phyloP scores from a whole-genome alignment of 148 eudicot genomes.

The Fagopyrum esculentum region DNA sequence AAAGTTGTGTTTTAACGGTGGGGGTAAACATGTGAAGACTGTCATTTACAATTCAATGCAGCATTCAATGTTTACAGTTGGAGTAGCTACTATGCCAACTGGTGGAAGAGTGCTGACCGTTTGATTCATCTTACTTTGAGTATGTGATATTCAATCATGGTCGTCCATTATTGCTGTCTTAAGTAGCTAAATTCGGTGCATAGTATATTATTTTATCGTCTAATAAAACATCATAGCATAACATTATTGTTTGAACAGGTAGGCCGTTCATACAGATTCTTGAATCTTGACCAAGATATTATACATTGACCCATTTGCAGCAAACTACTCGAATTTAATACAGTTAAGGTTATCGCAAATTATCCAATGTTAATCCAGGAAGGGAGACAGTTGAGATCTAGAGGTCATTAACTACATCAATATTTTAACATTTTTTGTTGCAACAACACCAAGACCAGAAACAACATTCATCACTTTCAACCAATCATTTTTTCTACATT shows the following conservation, averaged over 20 bases:
- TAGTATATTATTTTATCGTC: not conserved
- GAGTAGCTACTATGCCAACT: conserved; percentile 5
- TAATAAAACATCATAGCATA: not conserved
- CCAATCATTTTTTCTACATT: no score
- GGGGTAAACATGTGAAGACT: not conserved
- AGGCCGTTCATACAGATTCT: no score
- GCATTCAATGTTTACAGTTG: conserved; percentile 6
- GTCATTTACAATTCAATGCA: not conserved
- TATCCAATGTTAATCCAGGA: not conserved
- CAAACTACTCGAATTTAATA: not conserved
- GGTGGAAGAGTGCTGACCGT: conserved; percentile 4
- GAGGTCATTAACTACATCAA: not conserved
- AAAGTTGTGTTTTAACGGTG: no score
- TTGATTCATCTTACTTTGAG: not conserved
- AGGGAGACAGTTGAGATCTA: not conserved
- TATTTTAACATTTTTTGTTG: no score
- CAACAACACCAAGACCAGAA: no score
- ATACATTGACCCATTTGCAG: not conserved
- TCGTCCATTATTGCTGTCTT: not conserved
- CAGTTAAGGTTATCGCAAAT: not conserved
- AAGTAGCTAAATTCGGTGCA: not conserved
- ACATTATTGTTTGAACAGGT: not conserved
- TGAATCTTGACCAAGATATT: not conserved
- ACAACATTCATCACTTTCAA: no score
- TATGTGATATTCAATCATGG: not conserved